phyloP scores from a whole-genome alignment of 495 filamentous ascomycete species.

The Penicillium paradoxum region DNA sequence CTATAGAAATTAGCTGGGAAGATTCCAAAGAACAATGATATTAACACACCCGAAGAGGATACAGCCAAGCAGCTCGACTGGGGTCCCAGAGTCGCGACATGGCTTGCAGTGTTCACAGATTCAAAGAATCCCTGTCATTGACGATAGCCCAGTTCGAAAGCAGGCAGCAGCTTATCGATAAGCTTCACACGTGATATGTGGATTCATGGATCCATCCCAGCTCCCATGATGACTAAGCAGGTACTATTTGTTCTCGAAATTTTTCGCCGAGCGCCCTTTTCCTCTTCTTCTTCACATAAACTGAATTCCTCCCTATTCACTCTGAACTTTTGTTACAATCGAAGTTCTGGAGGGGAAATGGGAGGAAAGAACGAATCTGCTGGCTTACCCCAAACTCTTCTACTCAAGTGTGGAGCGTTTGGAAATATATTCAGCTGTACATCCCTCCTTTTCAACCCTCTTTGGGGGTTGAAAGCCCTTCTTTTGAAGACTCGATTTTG shows the following conservation, averaged over 20 bases:
- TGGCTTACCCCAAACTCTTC: conserved; percentile 50
- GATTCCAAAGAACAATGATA: background rate
- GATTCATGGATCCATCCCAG: too few relatives aligned
- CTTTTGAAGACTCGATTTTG: background rate
- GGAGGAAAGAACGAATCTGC: conserved; percentile 43
- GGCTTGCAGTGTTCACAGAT: background rate
- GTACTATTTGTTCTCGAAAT: conserved; percentile 16
- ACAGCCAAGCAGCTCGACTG: conserved; percentile 48
- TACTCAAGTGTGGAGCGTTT: conserved; percentile 43
- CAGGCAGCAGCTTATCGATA: conserved; percentile 42
- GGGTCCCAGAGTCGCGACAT: conserved; percentile 27
- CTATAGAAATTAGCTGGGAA: conserved; percentile 24
- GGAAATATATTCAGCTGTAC: conserved; percentile 49
- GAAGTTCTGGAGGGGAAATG: conserved; percentile 46
- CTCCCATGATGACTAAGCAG: background rate
- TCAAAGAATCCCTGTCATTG: background rate
- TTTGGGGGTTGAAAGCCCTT: background rate
- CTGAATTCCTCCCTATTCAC: conserved; percentile 47
- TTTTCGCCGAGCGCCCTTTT: conserved; percentile 24
- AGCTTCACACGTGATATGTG: conserved; percentile 19
- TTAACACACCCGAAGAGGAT: conserved; percentile 48
- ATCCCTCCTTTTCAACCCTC: conserved; percentile 16
- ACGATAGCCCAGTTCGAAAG: background rate
- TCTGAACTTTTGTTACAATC: conserved; percentile 40
- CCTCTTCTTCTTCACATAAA: conserved; percentile 40